Evolutionary conservation across 139 green algal species (phyloP).

Genomic region (Tetradesmus lagerheimii): DNA sequence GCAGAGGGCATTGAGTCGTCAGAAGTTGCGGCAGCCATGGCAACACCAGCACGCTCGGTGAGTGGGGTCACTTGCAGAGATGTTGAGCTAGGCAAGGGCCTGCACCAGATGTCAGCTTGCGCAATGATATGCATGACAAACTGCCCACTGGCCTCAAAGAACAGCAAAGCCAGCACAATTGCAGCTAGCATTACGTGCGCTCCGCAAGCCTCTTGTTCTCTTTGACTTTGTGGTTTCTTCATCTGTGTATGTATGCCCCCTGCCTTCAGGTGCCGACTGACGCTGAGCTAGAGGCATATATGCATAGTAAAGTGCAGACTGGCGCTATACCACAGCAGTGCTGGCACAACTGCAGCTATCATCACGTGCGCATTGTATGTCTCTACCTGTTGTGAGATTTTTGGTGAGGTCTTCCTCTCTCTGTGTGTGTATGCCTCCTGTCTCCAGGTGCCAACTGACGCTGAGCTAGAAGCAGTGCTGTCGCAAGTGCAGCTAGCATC

Average conservation of each 20-base stretch:
- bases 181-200: not conserved
- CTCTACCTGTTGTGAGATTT: too few species aligned
- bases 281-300: not conserved
- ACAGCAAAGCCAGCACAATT: not conserved
- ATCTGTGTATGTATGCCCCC: too few species aligned
- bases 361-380: not conserved
- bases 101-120: too few species aligned
- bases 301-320: too few species aligned
- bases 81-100: not conserved
- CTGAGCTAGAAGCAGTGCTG: constrained; percentile 75
- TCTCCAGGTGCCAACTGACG: constrained; percentile 69
- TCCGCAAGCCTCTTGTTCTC: too few species aligned
- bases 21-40: not conserved
- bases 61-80: not conserved
- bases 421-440: not conserved
- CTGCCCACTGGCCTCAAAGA: not conserved
- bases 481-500: constrained; percentile 70
- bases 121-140: not conserved
- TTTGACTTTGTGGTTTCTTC: too few species aligned
- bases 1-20: not conserved
- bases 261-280: not conserved
- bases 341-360: not conserved
- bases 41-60: not conserved
- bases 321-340: too few species aligned
- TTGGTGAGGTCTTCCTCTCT: too few species aligned